Conservation (phyloP, 2,329 filamentous ascomycete genomes). For the Lizonia empirigonia region DNA sequence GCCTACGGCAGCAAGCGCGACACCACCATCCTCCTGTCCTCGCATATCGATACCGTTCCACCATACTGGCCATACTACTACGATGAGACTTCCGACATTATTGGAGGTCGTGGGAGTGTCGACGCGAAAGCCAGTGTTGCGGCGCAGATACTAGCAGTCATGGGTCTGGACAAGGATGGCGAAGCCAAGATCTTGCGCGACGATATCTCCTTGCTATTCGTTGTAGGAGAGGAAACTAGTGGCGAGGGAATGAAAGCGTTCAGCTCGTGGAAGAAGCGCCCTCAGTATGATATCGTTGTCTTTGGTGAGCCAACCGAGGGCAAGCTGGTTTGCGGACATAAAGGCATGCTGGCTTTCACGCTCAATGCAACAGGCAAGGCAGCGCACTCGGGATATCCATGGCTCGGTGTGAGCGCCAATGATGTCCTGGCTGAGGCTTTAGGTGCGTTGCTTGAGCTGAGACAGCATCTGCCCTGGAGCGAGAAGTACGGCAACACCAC, state of each 20-base stretch:
- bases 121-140: constrained; percentile 67
- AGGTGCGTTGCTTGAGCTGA: constrained; percentile 61
- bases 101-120: constrained; percentile 75
- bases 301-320: constrained; percentile 94
- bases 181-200: constrained; percentile 43
- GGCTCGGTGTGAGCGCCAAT: constrained; percentile 84
- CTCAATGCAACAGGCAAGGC: constrained; percentile 74
- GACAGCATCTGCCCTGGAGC: constrained; percentile 70
- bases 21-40: constrained; percentile 70
- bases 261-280: constrained; percentile 45
- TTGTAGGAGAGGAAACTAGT: constrained; percentile 80
- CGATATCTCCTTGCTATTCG: constrained; percentile 61
- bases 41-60: constrained; percentile 78
- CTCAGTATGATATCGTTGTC: constrained; percentile 69
- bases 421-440: constrained; percentile 79
- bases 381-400: constrained; percentile 91
- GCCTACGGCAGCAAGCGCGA: constrained; percentile 64
- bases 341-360: constrained; percentile 75
- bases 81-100: constrained; percentile 56
- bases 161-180: constrained; percentile 53
- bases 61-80: constrained; percentile 72
- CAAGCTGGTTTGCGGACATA: constrained; percentile 88
- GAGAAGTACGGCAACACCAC: constrained; percentile 86
- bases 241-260: constrained; percentile 77
- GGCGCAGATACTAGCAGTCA: constrained; percentile 72